Evolutionary conservation across 495 filamentous ascomycete genomes (phyloP), one percentile per base, ranked within the genome.

Genomic region (Beverwykella pulmonaria): DNA sequence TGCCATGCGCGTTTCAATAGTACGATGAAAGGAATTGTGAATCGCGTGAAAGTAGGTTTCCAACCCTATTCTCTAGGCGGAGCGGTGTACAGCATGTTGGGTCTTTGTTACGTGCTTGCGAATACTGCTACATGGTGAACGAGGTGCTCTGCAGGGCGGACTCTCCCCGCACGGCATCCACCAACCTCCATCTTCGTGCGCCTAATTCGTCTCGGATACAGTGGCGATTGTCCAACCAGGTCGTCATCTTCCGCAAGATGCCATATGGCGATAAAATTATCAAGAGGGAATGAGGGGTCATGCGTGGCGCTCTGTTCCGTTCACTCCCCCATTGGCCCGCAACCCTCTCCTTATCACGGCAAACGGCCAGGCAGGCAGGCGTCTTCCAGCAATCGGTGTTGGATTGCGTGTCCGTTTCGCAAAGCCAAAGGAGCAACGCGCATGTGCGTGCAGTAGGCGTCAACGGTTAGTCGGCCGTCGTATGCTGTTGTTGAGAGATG

Each of bases 221-320:
- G 15, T 44, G 17, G 39, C 39, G 9, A 44, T 44, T 44, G 39
- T n/a, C 39, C 39, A 44, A 44, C 39, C 39, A 44, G 9, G 39
- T 44, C 39, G 39, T 10, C 39, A n/a, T 12, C 8, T 14, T 2
- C 17, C 39, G 39, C 39, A 44, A 44, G 17, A 12, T 12, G 39
- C 39, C 39, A 44, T 44, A 15, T 44, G 39, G 53, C 29, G 49
- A 48, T 56, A 41, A 55, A 53, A 19, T 36, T 36, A 41, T 14
- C 36, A 62, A 19, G 22, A 14, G 23, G 50, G 17, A 44, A 44
- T 44, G 39, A 44, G 61, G 61, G 54, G 61, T 50, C 30, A 50
- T 64, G 61, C 53, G 29, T 36, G 59, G 50, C 59, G 23, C 61
- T 50, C 50, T 29, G 27, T 23, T 27, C 50, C 50, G 23, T 25